Base-by-base conservation (phyloP, 2,329 filamentous ascomycete genomes). In the Macrophomina phaseolina region DNA sequence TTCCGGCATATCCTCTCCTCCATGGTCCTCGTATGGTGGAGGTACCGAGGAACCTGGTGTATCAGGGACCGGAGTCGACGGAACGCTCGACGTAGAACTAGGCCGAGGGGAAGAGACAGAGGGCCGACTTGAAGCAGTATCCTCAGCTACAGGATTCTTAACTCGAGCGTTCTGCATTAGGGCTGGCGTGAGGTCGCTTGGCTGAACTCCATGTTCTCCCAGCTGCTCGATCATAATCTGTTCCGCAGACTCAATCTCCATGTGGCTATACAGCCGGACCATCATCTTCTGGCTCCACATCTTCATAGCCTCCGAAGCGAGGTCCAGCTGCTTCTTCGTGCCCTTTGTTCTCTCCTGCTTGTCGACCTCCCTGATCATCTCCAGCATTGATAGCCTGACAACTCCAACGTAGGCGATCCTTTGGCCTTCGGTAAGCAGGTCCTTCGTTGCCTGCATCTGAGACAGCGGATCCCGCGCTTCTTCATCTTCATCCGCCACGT, bases 221-320 rank as follows among this genome's bases (percentile, higher is more conserved):
- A 99, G 84, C 79, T 99, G 95, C 81, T 99, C 95, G 71, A 99
- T 97, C 95, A 99, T 99, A 77, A 99, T 84, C 82, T 99, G 95
- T 79, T 99, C 95, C 67, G 80, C 90, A 28, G 90, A 84, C 74
- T 90, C 93, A 73, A 99, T 96, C 68, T 99, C 95, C 95, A 99
- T 99, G 79, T 99, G 95, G 12, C 88, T 83, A 77, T 98, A 99
- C 12, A 99, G 78, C 30, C 94, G 89, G 68, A 97, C 89, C 94
- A 99, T 99, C 86, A 97, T 97, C 81, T 96, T 96, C 78, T 99
- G 95, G 66, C 91, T 89, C 94, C 94, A 99, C 91, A 97, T 97
- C 78, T 91, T 91, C 81, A 92, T 90, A 42, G 89, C 87, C 77
- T 97, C 95, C 11, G 89, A 82, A 0, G 91, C 87, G 68, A 90